Evolutionary conservation across 306 rosid genomes (phyloP).

Genomic region (Lupinus albus): DNA sequence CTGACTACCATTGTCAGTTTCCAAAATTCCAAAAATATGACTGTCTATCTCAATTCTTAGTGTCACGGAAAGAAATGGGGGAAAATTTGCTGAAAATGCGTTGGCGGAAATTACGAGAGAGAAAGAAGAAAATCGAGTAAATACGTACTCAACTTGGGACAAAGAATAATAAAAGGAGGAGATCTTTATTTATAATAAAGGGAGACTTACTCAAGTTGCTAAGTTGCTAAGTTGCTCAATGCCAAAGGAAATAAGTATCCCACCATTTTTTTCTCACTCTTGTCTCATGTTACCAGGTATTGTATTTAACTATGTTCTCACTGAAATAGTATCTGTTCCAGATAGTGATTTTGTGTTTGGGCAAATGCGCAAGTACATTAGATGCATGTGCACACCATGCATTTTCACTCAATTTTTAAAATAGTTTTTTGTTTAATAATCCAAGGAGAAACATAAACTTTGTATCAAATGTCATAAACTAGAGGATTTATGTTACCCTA

Average conservation of each 20-base stretch:
- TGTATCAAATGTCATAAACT: constrained; percentile 22
- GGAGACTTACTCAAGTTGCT: too few species aligned
- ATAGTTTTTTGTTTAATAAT: neutral
- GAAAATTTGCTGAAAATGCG: too few species aligned
- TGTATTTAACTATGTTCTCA: constrained; percentile 2
- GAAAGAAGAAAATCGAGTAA: too few species aligned
- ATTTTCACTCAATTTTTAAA: neutral
- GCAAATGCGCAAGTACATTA: neutral
- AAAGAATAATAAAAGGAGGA: too few species aligned
- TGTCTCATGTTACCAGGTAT: constrained; percentile 28
- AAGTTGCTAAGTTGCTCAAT: too few species aligned
- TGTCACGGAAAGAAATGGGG: too few species aligned
- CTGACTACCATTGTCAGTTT: too few species aligned
- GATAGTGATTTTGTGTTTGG: constrained; percentile 31
- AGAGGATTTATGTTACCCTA: constrained; percentile 27
- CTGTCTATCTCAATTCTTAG: too few species aligned
- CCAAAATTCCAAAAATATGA: too few species aligned
- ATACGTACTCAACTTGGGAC: too few species aligned
- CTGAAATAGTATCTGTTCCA: constrained; percentile 15
- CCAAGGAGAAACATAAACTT: constrained; percentile 27
- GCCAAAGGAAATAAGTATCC: neutral
- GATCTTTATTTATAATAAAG: too few species aligned
- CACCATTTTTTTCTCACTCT: neutral
- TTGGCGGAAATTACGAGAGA: too few species aligned
- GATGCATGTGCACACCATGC: neutral